These are phyloP conservation scores for Notholithocarpus densiflorus DNA, from an alignment of 306 rosid genomes.

Conservation along the genomic window DNA sequence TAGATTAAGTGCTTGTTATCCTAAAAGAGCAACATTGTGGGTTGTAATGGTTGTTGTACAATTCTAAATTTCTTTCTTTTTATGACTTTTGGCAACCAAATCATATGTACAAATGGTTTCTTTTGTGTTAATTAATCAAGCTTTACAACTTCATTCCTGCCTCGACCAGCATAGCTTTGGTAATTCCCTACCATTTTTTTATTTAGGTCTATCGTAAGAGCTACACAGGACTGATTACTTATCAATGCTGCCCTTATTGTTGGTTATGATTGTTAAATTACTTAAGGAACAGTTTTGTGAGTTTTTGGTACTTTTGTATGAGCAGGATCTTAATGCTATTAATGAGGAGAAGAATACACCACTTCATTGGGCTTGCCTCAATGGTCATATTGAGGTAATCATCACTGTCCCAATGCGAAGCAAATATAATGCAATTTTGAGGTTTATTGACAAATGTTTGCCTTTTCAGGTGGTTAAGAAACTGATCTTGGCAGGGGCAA, in stretches of 20 bases:
- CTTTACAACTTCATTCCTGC: not conserved
- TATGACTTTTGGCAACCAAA: not conserved
- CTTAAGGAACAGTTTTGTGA: not conserved
- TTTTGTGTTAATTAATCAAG: not conserved
- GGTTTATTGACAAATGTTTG: constrained; percentile 4
- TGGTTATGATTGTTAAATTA: not conserved
- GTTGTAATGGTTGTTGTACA: not conserved
- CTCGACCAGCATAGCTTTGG: not conserved
- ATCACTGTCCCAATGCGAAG: not conserved
- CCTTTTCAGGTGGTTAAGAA: constrained; percentile 72
- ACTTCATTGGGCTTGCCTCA: constrained; percentile 96
- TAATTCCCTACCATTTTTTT: not conserved
- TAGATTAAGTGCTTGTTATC: not conserved
- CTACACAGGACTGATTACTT: not conserved
- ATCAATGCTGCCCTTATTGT: not conserved
- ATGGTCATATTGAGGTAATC: constrained; percentile 85
- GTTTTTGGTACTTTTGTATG: constrained; percentile 5
- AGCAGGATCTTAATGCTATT: constrained; percentile 67
- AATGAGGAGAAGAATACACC: constrained; percentile 86
- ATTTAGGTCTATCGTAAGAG: not conserved
- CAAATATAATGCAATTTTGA: not conserved
- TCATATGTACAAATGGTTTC: not conserved
- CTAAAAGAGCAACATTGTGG: not conserved
- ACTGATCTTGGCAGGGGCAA: constrained; percentile 81
- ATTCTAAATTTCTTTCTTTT: not conserved